Base-by-base conservation (phyloP, 768 basidiomycete species). In the Boletus huronensis region DNA sequence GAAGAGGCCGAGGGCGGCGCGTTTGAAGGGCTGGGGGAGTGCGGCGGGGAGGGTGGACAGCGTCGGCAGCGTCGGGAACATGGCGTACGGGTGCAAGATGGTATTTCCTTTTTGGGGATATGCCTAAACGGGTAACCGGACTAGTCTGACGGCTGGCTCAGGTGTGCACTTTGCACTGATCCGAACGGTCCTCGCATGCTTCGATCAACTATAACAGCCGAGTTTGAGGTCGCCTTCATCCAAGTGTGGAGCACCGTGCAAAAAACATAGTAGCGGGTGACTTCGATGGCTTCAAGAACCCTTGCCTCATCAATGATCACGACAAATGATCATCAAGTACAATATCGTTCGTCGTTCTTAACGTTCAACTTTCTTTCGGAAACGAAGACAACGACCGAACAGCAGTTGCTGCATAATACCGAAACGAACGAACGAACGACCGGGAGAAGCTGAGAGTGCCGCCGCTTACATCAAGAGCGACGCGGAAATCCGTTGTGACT, bases 1-100 rank as follows among this genome's bases (percentile, higher is more conserved):
- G 66, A 88, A 93, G 2, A 95, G 83, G 51, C 91, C 92, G 3
- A 82, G 74, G 61, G 92, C 84, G 2, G 88, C 74, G 40, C 90
- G 86, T 67, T 92, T 93, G 75, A 92, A 91, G 8, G 88, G 86
- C 57, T 82, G 79, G 28, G 88, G 80, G 58, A 83, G 65, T 10
- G 65, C 61, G 0, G 65, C 48, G 35, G 69, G 62, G 21, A 71
- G 58, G 28, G 31, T 60, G 26, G 62, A 62, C 7, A 64, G 44
- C 14, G 48, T 28, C 3, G 53, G 53, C 32, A 11, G 19, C 6
- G 69, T 63, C 25, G 61, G 60, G 48, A 69, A 64, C 68, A 72
- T 70, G 25, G 14, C 32, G 41, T 8, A 35, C 1, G 23, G 23
- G 35, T 23, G 4, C 14, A 34, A 40, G 25, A 34, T 14, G 10